Evolutionary conservation across 2,329 filamentous ascomycete genomes (phyloP), one percentile per base, ranked within the genome.

Genomic region (Iodosphaeria phyllophila): DNA sequence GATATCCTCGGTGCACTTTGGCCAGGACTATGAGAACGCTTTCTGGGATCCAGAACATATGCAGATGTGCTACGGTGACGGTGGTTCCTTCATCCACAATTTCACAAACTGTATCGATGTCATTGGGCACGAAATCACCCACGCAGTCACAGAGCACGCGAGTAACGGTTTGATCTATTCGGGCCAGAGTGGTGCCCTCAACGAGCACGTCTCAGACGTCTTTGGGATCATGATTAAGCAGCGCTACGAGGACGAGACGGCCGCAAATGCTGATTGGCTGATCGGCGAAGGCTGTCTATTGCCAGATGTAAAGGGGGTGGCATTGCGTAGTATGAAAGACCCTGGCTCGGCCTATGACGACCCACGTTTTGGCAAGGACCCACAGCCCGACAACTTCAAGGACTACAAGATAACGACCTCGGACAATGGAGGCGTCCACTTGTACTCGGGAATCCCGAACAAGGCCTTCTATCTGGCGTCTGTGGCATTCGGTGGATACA

Each of bases 191-290:
- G 64, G 64, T 11, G 62, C 62, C 9, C 46, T 69, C 19, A 68
- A 68, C 30, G 64, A 69, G 40, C 58, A 62, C 32, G 35, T 67
- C 16, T 58, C 62, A 0, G 64, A 69, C 33, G 56, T 58, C 2
- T 67, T 67, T 34, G 64, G 60, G 29, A 54, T 60, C 41, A 65
- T 68, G 57, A 44, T 61, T 30, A 64, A 67, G 47, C 63, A 68
- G 41, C 52, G 51, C 33, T 48, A 51, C 6, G 47, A 61, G 26
- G 32, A 59, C 13, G 50, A 57, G 34, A 52, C 44, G 7, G 47
- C 56, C 1, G 47, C 47, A 4, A 42, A 51, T 6, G 57, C 60
- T 3, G 58, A 66, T 37, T 67, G 62, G 62, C 46, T 66, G 3
- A 55, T 65, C 24, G 62, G 60, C 16, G 57, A 66, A 38, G 53